Percentiles rank a stretch among this genome's conserved stretches.
These are phyloP conservation scores for Botrytis elliptica DNA, from an alignment of 2,329 filamentous ascomycete species.

Conservation along the genomic window DNA sequence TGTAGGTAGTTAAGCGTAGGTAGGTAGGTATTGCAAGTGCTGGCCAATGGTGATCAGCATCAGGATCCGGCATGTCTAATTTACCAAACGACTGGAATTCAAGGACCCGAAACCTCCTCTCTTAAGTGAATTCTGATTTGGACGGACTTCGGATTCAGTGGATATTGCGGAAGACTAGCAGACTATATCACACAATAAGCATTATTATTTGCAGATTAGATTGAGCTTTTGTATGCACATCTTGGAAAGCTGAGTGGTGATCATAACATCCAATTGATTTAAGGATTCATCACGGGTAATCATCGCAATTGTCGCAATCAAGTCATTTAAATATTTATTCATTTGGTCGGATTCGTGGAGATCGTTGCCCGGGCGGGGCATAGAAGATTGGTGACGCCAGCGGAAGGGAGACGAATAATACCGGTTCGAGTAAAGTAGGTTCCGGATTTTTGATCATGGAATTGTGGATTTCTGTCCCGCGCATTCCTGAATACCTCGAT, in stretches of 20 bases:
- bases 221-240: background rate
- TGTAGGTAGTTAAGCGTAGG: background rate
- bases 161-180: background rate
- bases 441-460: slow-evolving; percentile 10
- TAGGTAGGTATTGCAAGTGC: background rate
- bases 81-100: slow-evolving; percentile 17
- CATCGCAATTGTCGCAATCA: background rate
- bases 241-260: background rate
- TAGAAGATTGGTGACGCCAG: slow-evolving; percentile 9
- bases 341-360: background rate
- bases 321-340: background rate
- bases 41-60: background rate
- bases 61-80: slow-evolving; percentile 3
- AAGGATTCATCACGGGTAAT: slow-evolving; percentile 7
- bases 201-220: background rate
- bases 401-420: slow-evolving; percentile 12
- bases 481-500: background rate
- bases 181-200: too few species aligned
- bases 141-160: background rate
- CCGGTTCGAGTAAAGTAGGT: slow-evolving; percentile 15
- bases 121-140: background rate
- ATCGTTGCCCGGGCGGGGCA: background rate
- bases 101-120: background rate
- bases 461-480: slow-evolving; percentile 1
- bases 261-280: background rate